Conservation (phyloP, 148 eudicot species). For the Camellia sinensis region DNA sequence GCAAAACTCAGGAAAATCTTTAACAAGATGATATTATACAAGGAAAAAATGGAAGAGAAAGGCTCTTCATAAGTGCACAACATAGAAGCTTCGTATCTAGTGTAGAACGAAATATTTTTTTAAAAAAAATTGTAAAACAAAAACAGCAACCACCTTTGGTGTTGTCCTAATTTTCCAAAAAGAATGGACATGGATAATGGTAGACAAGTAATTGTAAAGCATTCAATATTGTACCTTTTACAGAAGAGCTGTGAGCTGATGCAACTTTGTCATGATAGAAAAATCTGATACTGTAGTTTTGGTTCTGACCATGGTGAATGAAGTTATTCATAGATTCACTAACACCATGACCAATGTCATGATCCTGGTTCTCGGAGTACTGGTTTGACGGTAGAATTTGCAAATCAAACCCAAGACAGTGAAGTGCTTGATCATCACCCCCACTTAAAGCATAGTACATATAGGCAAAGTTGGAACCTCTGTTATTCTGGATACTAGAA, state of each 20-base stretch:
- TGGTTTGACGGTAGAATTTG: constrained; percentile 27
- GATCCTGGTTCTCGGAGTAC: constrained; percentile 19
- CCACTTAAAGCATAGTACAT: constrained; percentile 59
- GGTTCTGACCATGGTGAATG: constrained; percentile 26
- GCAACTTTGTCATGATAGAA: constrained; percentile 42
- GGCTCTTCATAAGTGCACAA: neutral
- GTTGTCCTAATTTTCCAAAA: neutral
- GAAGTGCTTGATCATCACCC: constrained; percentile 94
- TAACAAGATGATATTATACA: neutral
- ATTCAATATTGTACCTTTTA: constrained; percentile 59
- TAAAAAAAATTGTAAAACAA: neutral
- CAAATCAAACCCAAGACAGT: constrained; percentile 50
- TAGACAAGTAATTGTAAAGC: neutral
- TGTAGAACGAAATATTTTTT: neutral
- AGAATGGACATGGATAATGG: neutral
- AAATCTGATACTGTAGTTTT: constrained; percentile 40
- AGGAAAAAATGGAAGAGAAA: constrained; percentile 1
- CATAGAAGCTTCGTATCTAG: neutral
- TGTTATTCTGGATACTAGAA: constrained; percentile 28
- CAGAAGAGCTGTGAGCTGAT: constrained; percentile 92
- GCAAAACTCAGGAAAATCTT: neutral
- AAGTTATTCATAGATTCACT: constrained; percentile 14
- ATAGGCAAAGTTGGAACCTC: constrained; percentile 27
- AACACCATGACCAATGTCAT: constrained; percentile 9
- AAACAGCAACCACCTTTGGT: neutral